These are phyloP conservation scores for Claviceps pazoutovae DNA, from an alignment of 2,329 filamentous ascomycete species.

Conservation along the genomic window DNA sequence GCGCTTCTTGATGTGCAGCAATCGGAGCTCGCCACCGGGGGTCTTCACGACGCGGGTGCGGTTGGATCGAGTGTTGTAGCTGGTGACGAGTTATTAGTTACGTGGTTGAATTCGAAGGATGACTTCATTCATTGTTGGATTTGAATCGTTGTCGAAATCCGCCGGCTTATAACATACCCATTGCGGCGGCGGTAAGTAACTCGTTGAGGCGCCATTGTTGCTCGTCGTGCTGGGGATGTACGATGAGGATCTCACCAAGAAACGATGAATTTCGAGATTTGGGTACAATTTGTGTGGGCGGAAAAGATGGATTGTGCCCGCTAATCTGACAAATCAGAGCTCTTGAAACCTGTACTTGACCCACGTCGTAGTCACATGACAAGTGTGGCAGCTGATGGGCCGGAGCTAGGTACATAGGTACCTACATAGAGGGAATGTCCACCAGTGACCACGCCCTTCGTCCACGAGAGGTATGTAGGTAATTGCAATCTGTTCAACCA, in stretches of 20 bases:
- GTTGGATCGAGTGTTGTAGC: conserved; percentile 98
- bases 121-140: neutral
- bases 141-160: neutral
- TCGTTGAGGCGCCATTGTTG: conserved; percentile 45
- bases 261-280: conserved; percentile 28
- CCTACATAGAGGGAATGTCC: no score
- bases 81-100: conserved; percentile 19
- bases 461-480: no score
- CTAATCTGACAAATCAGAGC: conserved; percentile 24
- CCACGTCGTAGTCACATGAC: neutral
- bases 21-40: conserved; percentile 85
- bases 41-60: conserved; percentile 93
- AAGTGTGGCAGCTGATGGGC: neutral
- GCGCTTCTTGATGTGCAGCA: conserved; percentile 99
- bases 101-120: neutral
- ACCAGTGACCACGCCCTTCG: no score
- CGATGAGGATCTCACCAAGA: conserved; percentile 23
- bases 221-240: conserved; percentile 26
- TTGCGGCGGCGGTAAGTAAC: conserved; percentile 65
- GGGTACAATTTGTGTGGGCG: conserved; percentile 29
- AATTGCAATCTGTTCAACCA: no score
- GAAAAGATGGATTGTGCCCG: conserved; percentile 22
- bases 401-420: no score
- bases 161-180: conserved; percentile 44
- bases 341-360: neutral